Percentiles rank a stretch among this genome's conserved stretches.
phyloP scores from a whole-genome alignment of 1,284 basidiomycete genomes.

The Mrakiaceae sp. region DNA sequence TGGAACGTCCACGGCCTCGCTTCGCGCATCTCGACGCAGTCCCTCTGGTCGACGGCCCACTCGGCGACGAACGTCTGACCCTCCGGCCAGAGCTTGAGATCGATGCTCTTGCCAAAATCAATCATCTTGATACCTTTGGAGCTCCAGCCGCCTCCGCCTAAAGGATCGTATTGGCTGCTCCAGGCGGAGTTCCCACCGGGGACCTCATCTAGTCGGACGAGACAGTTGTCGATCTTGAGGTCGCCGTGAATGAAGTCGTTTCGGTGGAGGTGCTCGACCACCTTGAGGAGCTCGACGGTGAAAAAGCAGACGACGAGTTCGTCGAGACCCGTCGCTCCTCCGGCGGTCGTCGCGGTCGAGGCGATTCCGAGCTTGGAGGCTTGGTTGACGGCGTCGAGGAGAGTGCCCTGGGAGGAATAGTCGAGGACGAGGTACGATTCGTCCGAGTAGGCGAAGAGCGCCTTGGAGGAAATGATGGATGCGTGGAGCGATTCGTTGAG shows the following conservation, averaged over 20 bases:
- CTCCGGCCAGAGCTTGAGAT: slow-evolving; percentile 64
- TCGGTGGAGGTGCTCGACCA: slow-evolving; percentile 70
- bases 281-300: slow-evolving; percentile 72
- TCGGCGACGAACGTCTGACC: slow-evolving; percentile 74
- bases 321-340: slow-evolving; percentile 47
- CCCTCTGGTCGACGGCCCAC: slow-evolving; percentile 75
- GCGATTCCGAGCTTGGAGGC: slow-evolving; percentile 48
- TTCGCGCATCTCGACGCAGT: slow-evolving; percentile 82
- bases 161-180: slow-evolving; percentile 60
- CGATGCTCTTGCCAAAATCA: slow-evolving; percentile 91
- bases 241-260: slow-evolving; percentile 90
- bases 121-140: slow-evolving; percentile 83
- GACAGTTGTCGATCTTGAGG: slow-evolving; percentile 97
- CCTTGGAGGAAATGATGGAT: slow-evolving; percentile 62
- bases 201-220: slow-evolving; percentile 75
- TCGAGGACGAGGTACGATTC: slow-evolving; percentile 86
- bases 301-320: slow-evolving; percentile 95
- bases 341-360: slow-evolving; percentile 27
- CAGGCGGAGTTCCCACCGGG: slow-evolving; percentile 58
- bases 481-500: slow-evolving; percentile 45
- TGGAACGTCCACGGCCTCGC: slow-evolving; percentile 81
- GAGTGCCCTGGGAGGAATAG: slow-evolving; percentile 78
- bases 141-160: slow-evolving; percentile 71
- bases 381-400: slow-evolving; percentile 86
- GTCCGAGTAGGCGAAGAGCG: slow-evolving; percentile 70